phyloP scores from a whole-genome alignment of 306 rosid species.

The Sindora glabra region DNA sequence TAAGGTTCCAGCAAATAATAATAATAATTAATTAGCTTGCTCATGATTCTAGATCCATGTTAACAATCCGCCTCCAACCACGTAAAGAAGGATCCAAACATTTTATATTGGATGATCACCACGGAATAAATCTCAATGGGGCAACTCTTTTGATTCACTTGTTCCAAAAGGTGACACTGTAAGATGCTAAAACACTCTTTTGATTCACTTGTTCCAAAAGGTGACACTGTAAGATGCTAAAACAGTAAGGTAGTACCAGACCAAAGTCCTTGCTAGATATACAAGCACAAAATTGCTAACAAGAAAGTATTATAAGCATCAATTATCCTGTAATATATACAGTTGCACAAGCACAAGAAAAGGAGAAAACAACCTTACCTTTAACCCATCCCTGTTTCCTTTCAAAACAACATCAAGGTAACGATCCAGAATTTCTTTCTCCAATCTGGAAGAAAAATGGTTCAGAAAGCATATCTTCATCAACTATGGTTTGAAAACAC shows the following conservation, averaged over 20 bases:
- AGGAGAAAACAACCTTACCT: slow-evolving; percentile 41
- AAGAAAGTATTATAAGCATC: neutral
- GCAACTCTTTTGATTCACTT: neutral
- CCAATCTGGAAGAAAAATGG: slow-evolving; percentile 56
- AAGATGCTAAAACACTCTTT: too few relatives aligned
- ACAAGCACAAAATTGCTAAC: neutral
- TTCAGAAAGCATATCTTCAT: slow-evolving; percentile 7
- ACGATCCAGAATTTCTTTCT: slow-evolving; percentile 89
- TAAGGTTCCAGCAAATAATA: too few relatives aligned
- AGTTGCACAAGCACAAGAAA: slow-evolving; percentile 1
- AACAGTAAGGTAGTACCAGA: too few relatives aligned
- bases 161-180: neutral
- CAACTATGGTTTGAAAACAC: neutral
- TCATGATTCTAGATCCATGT: too few relatives aligned
- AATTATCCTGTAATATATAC: neutral
- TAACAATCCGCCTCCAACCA: too few relatives aligned
- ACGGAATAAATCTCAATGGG: too few relatives aligned
- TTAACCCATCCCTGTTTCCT: slow-evolving; percentile 92
- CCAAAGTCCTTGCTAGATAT: neutral
- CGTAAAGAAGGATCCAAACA: too few relatives aligned
- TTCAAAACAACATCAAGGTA: slow-evolving; percentile 87
- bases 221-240: too few relatives aligned
- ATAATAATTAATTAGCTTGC: too few relatives aligned
- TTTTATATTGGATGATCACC: too few relatives aligned
- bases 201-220: neutral